phyloP scores from a whole-genome alignment of 202 grass and related monocot species.

The Dendrocalamus latiflorus region DNA sequence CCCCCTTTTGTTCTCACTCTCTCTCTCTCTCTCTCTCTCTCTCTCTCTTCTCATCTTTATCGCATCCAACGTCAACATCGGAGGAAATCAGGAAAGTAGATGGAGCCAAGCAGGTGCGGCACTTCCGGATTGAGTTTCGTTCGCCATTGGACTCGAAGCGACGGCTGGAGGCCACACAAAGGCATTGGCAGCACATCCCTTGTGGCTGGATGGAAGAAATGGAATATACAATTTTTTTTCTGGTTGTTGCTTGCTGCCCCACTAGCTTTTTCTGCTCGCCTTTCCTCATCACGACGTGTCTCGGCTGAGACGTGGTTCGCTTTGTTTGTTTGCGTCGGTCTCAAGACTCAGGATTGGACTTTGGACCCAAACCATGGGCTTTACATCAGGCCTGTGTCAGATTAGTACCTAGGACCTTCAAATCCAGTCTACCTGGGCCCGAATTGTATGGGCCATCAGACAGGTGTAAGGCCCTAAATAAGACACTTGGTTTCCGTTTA shows the following conservation, averaged over 20 bases:
- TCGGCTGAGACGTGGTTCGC: no score
- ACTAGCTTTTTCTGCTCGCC: neutral
- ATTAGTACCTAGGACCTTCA: neutral
- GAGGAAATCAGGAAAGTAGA: neutral
- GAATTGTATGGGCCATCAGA: neutral
- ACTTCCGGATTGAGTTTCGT: slow-evolving; percentile 6
- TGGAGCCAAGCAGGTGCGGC: slow-evolving; percentile 29
- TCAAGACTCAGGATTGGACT: neutral
- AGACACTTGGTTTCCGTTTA: neutral
- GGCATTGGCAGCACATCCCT: neutral
- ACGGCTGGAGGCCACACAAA: slow-evolving; percentile 27
- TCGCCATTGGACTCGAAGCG: neutral
- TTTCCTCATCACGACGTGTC: neutral
- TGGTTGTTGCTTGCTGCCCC: neutral
- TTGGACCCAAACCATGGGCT: neutral
- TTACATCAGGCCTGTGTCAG: no score
- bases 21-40: neutral
- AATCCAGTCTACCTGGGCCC: neutral
- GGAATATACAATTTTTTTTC: neutral
- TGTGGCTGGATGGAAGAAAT: neutral
- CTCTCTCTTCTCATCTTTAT: slow-evolving; percentile 21
- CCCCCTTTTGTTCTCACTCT: no score
- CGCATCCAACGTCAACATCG: slow-evolving; percentile 11
- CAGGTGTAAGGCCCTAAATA: neutral
- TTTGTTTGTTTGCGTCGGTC: neutral